These are phyloP conservation scores for Diutina rugosa DNA, from an alignment of 1,139 yeast species.

Conservation along the genomic window DNA sequence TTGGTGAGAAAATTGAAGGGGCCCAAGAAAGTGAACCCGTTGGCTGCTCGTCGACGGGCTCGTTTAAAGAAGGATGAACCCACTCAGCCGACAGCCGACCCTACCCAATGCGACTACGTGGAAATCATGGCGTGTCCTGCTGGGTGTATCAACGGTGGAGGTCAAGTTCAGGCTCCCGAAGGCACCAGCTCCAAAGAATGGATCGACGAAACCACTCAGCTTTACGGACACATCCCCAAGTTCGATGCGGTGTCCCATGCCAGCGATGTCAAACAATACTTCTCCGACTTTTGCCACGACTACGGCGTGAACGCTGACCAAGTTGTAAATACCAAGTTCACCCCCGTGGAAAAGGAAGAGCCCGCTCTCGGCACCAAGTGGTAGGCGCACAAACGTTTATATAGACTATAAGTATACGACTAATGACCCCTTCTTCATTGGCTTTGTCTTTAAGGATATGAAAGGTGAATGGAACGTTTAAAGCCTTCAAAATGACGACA, in stretches of 20 bases:
- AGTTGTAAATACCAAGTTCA: background rate
- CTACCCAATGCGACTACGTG: conserved; percentile 63
- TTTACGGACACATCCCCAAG: conserved; percentile 17
- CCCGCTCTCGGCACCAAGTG: background rate
- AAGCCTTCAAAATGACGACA: no score
- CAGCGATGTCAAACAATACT: background rate
- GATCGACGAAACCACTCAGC: conserved; percentile 19
- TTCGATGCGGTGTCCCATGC: conserved; percentile 3
- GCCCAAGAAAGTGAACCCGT: conserved; percentile 25
- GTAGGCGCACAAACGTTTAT: background rate
- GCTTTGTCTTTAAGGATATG: no score
- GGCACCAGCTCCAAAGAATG: conserved; percentile 26
- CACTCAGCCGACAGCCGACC: conserved; percentile 29
- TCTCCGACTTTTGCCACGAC: background rate
- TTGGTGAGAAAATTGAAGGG: conserved; percentile 66
- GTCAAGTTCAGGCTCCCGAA: conserved; percentile 52
- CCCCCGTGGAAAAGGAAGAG: background rate
- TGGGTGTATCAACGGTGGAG: conserved; percentile 97
- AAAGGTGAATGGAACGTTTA: no score
- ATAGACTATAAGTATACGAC: background rate
- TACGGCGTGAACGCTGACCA: background rate
- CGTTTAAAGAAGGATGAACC: conserved; percentile 8
- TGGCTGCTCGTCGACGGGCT: conserved; percentile 30
- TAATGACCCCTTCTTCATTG: background rate
- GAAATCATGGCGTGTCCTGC: conserved; percentile 98